Evolutionary conservation across 257 asterid species (phyloP), one percentile per base, ranked within the genome.

Genomic region (Solanum bulbocastanum): DNA sequence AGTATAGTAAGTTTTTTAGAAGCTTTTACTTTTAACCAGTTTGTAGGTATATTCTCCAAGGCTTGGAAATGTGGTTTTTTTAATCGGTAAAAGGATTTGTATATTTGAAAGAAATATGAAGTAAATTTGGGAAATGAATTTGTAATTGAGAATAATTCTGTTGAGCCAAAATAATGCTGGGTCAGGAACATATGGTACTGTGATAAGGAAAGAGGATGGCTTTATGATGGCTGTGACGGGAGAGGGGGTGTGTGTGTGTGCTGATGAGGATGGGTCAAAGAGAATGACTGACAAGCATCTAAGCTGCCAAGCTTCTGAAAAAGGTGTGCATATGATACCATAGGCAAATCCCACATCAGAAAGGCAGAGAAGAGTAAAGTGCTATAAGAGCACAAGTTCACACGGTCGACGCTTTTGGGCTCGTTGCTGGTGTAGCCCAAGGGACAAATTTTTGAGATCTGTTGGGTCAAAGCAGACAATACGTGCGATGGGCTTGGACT

Each of bases 221-320:
- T 16, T 71, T 71, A 20, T 16, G n/a, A 71, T 0, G n/a, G 0
- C 40, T n/a, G 0, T 71, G n/a, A 71, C 2, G 39, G 20, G 76
- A 0, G 2, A 1, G 39, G 3, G 60, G 16, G 60, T 52, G 10
- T 52, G 9, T 15, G 0, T 46, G 0, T 49, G 62, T 6, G 62
- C n/a, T 71, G 78, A 71, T 32, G 78, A 71, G 78, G 78, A 15
- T 14, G 2, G 42, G n/a, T 72, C 42, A 71, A 71, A 32, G 13
- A 71, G 78, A 14, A 68, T 33, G 22, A 32, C 18, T 30, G 37
- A 32, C 23, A 15, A 10, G 40, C 13, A 14, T 71, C 42, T 72
- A 33, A 33, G 79, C 7, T 72, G 5, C 44, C 25, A 72, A 72
- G 6, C 79, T 72, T 72, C 12, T 32, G 79, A 72, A 72, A 72